Evolutionary conservation across 352 stramenopile genomes (phyloP).

Genomic region (Phytophthora sojae): DNA sequence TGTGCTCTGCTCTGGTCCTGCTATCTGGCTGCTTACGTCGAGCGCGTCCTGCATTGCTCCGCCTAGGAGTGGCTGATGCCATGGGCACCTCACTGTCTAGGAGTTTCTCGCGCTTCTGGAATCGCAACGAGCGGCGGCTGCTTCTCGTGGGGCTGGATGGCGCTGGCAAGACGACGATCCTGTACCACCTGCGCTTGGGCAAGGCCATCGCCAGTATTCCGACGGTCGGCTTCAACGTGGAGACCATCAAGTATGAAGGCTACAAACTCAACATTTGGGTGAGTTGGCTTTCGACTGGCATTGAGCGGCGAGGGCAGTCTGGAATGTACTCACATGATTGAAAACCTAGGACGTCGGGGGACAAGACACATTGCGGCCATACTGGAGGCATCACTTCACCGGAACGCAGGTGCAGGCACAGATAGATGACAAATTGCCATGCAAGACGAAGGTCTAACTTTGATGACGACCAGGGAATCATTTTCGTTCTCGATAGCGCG

Average conservation of each 20-base stretch:
- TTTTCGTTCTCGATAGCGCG: constrained; percentile 87
- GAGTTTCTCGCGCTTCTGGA: constrained; percentile 75
- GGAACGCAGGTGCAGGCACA: constrained; percentile 65
- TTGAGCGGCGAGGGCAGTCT: neutral
- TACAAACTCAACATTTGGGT: constrained; percentile 89
- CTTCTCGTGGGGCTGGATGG: constrained; percentile 81
- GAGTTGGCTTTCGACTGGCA: neutral
- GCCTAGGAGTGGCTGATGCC: constrained; percentile 37
- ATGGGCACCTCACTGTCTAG: constrained; percentile 82
- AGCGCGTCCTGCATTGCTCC: constrained; percentile 10
- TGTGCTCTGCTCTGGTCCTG: neutral
- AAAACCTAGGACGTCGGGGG: constrained; percentile 73
- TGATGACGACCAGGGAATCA: constrained; percentile 56
- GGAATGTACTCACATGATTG: neutral
- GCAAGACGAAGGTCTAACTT: neutral
- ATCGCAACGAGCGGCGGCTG: constrained; percentile 76
- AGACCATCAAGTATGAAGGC: constrained; percentile 75
- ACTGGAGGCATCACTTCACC: constrained; percentile 89
- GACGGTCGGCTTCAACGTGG: constrained; percentile 86
- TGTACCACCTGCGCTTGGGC: constrained; percentile 81
- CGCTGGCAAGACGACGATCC: constrained; percentile 83
- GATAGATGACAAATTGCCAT: neutral
- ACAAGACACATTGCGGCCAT: constrained; percentile 79
- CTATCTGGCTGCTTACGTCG: neutral
- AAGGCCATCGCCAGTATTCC: constrained; percentile 85